These are phyloP conservation scores for Neofusicoccum parvum DNA, from an alignment of 2,329 filamentous ascomycete species.

Conservation along the genomic window DNA sequence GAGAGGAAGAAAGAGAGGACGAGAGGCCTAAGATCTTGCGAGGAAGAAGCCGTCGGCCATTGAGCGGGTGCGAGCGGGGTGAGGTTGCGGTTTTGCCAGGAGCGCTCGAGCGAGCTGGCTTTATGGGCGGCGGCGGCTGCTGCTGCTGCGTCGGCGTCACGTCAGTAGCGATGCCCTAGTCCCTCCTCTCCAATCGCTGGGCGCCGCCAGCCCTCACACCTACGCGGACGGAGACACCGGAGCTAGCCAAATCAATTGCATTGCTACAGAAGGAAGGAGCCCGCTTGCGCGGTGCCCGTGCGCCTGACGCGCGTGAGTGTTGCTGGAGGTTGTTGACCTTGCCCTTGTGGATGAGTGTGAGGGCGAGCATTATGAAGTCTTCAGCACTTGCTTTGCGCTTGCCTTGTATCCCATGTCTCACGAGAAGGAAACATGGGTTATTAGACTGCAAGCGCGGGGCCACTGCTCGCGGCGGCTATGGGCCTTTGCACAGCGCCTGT, in stretches of 20 bases:
- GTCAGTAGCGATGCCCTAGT: neutral
- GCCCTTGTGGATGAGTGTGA: neutral
- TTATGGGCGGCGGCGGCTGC: conserved; percentile 5
- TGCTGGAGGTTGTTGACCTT: neutral
- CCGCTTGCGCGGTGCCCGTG: neutral
- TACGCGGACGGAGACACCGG: neutral
- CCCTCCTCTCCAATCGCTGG: neutral
- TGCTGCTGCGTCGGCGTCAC: neutral
- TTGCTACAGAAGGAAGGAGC: conserved; percentile 13
- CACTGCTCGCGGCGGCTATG: too few species aligned
- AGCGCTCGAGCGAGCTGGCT: neutral
- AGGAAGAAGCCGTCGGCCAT: neutral
- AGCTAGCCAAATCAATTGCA: neutral
- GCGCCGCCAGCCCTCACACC: neutral
- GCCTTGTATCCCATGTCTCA: conserved; percentile 68
- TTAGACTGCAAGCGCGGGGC: conserved; percentile 67
- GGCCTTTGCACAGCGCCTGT: neutral
- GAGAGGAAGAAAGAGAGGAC: conserved; percentile 27
- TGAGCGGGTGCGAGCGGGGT: neutral
- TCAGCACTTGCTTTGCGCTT: conserved; percentile 10
- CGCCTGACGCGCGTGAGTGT: neutral
- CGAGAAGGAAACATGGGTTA: conserved; percentile 57
- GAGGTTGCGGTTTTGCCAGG: neutral
- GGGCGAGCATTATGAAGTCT: neutral
- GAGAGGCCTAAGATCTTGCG: neutral